Conservation (phyloP, 306 rosid species). For the Notholithocarpus densiflorus region DNA sequence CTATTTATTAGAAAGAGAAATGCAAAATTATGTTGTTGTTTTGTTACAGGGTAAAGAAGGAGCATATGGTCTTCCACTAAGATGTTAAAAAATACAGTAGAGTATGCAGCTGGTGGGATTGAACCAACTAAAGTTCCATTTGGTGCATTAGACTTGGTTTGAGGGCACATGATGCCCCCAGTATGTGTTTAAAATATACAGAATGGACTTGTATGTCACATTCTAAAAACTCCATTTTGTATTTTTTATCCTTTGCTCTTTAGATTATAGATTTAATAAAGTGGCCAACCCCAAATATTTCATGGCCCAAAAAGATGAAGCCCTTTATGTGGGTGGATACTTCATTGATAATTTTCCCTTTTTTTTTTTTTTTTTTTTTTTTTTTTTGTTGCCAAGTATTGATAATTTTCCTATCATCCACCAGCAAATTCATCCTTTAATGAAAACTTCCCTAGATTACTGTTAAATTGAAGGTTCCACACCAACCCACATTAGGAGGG, state of each 20-base stretch:
- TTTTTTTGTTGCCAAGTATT: too few relatives aligned
- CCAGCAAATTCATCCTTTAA: too few relatives aligned
- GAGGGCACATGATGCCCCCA: background rate
- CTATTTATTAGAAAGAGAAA: background rate
- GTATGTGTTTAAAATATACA: too few relatives aligned
- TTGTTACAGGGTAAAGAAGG: background rate
- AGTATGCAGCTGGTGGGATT: background rate
- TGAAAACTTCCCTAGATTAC: too few relatives aligned
- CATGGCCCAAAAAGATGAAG: background rate
- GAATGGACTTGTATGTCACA: too few relatives aligned
- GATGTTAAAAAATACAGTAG: background rate
- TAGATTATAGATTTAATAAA: background rate
- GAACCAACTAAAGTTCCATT: background rate
- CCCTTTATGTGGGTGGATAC: background rate
- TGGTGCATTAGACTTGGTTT: background rate
- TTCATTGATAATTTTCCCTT: background rate
- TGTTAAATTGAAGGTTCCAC: too few relatives aligned
- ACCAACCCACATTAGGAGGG: too few relatives aligned
- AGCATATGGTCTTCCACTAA: background rate
- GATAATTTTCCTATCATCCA: too few relatives aligned
- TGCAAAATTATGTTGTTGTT: background rate
- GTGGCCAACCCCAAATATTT: background rate
- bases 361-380: fast-evolving
- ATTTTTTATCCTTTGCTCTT: background rate
- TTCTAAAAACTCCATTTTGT: background rate